phyloP scores from a whole-genome alignment of 495 filamentous ascomycete genomes.

The Tuber borchii region DNA sequence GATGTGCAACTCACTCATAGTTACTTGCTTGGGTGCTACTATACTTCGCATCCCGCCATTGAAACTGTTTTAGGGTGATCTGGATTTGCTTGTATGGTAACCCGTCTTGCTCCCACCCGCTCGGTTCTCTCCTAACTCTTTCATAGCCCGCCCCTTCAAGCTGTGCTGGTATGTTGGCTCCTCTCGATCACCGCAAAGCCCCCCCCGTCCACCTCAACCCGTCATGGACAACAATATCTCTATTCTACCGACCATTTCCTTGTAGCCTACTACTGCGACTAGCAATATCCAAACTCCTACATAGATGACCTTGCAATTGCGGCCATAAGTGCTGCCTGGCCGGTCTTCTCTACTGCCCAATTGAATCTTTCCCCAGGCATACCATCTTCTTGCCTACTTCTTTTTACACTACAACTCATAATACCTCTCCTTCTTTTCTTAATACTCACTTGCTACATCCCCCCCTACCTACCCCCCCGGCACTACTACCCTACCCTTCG shows the following conservation, averaged over 20 bases:
- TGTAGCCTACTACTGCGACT: neutral
- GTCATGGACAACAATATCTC: slow-evolving; percentile 16
- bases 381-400: slow-evolving; percentile 12
- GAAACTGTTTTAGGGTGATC: slow-evolving; percentile 38
- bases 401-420: slow-evolving; percentile 1
- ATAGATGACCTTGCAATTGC: neutral
- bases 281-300: neutral
- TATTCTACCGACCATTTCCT: neutral
- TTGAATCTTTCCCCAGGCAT: slow-evolving; percentile 23
- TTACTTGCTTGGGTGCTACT: neutral
- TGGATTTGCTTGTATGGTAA: slow-evolving; percentile 36
- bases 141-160: slow-evolving; percentile 27
- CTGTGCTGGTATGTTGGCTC: slow-evolving; percentile 39
- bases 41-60: slow-evolving; percentile 33
- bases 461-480: slow-evolving; percentile 4
- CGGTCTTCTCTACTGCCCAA: slow-evolving; percentile 24
- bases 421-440: slow-evolving; percentile 11
- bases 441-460: slow-evolving; percentile 6
- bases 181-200: slow-evolving; percentile 32
- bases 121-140: slow-evolving; percentile 24
- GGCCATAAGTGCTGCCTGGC: slow-evolving; percentile 8
- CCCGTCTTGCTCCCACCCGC: slow-evolving; percentile 37
- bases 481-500: slow-evolving; percentile 33
- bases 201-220: slow-evolving; percentile 29
- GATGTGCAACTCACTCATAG: neutral